Evolutionary conservation across 768 basidiomycete species (phyloP).

Genomic region (Kwoniella bestiolae): DNA sequence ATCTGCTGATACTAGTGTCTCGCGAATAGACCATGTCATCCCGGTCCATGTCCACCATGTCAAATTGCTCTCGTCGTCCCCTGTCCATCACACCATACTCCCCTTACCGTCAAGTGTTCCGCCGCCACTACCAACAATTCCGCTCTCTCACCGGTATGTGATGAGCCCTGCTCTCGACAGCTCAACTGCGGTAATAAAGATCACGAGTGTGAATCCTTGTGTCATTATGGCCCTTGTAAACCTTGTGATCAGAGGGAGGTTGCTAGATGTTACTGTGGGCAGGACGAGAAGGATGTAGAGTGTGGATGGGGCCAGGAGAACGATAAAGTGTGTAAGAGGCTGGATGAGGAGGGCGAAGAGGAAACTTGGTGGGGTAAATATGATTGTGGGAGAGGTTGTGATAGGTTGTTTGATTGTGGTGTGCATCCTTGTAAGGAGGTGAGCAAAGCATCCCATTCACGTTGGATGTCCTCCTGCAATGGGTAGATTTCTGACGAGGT

Average conservation of each 20-base stretch:
- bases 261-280: constrained; percentile 80
- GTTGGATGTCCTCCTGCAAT: too few relatives aligned
- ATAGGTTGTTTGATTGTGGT: constrained; percentile 75
- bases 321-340: constrained; percentile 51
- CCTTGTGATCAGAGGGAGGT: constrained; percentile 66
- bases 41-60: constrained; percentile 95
- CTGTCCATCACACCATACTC: constrained; percentile 75
- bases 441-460: constrained; percentile 15
- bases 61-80: constrained; percentile 73
- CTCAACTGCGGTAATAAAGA: constrained; percentile 59
- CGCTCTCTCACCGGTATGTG: constrained; percentile 44
- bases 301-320: constrained; percentile 64
- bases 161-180: constrained; percentile 66
- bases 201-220: constrained; percentile 71
- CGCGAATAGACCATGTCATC: constrained; percentile 69
- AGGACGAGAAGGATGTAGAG: constrained; percentile 63
- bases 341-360: constrained; percentile 60
- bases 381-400: constrained; percentile 68
- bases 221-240: constrained; percentile 77
- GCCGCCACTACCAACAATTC: constrained; percentile 45
- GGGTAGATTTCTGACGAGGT: too few relatives aligned
- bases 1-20: too few relatives aligned
- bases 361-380: constrained; percentile 70
- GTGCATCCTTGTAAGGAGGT: constrained; percentile 71
- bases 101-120: constrained; percentile 60